These are phyloP conservation scores for Berberis vulgaris DNA, from an alignment of 164 flowering plant species.

Conservation along the genomic window DNA sequence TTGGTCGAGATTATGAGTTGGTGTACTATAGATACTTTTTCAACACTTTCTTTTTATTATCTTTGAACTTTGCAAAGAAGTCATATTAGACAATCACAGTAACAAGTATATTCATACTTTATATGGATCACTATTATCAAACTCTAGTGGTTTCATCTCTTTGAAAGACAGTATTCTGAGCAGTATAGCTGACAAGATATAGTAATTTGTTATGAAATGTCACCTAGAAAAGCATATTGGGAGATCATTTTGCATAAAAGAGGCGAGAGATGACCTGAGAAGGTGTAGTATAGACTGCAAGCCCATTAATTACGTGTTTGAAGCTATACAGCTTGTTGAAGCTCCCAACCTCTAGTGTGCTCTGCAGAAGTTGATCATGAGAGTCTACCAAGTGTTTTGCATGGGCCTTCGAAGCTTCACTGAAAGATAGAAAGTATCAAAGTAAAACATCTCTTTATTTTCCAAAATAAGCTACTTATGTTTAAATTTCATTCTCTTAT, in stretches of 20 bases:
- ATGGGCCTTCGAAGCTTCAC: constrained; percentile 44
- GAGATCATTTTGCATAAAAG: not conserved
- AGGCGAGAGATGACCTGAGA: constrained; percentile 44
- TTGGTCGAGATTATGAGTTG: too few relatives aligned
- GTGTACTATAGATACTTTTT: too few relatives aligned
- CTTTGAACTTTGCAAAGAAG: too few relatives aligned
- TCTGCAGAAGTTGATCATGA: constrained; percentile 57
- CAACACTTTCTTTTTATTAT: too few relatives aligned
- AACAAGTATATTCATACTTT: too few relatives aligned
- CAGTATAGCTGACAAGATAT: too few relatives aligned
- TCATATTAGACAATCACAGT: too few relatives aligned
- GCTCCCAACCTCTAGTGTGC: constrained; percentile 42
- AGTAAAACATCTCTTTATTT: not conserved
- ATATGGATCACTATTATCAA: too few relatives aligned
- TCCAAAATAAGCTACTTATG: too few relatives aligned
- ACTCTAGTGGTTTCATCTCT: too few relatives aligned
- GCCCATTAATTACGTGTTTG: constrained; percentile 72
- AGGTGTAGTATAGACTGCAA: constrained; percentile 66
- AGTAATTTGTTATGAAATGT: not conserved
- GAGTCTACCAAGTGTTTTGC: constrained; percentile 40
- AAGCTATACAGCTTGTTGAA: constrained; percentile 85
- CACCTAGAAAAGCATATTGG: not conserved
- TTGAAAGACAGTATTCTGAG: too few relatives aligned
- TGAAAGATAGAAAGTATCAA: constrained; percentile 8
- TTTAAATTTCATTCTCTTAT: too few relatives aligned